Evolutionary conservation across 345 rosid genomes (phyloP).

Genomic region (Eucalyptus grandis): DNA sequence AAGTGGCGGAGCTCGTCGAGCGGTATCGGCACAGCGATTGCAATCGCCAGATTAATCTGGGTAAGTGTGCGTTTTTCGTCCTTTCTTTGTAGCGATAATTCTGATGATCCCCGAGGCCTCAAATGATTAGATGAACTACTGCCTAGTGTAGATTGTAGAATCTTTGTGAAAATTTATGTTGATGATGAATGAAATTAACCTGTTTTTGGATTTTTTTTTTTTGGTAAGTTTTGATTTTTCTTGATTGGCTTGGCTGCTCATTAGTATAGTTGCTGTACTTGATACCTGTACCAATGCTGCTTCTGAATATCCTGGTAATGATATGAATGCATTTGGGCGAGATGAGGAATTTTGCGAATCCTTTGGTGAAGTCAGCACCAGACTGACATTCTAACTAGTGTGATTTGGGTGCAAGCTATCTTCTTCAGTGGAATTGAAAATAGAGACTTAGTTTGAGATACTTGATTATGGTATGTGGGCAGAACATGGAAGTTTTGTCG

Average conservation of each 20-base stretch:
- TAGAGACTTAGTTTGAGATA: not conserved
- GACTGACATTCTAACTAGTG: not conserved
- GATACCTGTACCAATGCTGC: not conserved
- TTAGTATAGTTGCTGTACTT: not conserved
- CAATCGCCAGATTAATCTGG: conserved; percentile 73
- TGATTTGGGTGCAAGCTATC: not conserved
- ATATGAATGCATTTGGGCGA: not conserved
- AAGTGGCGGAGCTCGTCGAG: conserved; percentile 64
- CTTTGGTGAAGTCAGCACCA: not conserved
- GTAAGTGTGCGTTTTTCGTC: conserved; percentile 3
- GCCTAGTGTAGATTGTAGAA: not conserved
- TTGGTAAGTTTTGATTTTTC: not conserved
- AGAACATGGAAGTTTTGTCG: not conserved
- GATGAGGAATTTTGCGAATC: not conserved
- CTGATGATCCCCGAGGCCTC: not conserved
- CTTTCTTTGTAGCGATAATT: not conserved
- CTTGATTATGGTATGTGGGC: not conserved
- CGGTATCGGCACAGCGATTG: conserved; percentile 76
- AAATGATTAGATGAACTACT: not conserved
- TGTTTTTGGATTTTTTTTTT: not conserved
- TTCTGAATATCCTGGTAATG: not conserved
- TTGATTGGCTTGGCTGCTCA: not conserved
- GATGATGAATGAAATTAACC: not conserved
- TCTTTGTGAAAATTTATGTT: not conserved
- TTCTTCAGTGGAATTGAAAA: not conserved